phyloP scores from a whole-genome alignment of 352 stramenopile species.

The Peronospora tabacina region DNA sequence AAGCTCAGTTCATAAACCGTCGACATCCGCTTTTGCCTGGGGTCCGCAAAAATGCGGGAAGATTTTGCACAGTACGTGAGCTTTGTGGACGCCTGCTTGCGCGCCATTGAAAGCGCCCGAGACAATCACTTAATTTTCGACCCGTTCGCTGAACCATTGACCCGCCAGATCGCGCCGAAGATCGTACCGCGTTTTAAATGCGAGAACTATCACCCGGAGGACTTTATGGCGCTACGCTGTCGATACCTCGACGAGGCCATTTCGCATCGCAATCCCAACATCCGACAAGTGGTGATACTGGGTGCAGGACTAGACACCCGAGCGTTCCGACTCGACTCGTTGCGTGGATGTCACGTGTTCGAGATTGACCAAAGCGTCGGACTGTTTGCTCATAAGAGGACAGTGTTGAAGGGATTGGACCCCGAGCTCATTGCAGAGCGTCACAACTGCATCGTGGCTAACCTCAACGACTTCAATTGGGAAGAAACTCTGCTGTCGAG shows the following conservation, averaged over 20 bases:
- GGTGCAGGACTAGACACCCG: conserved; percentile 43
- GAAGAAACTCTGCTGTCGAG: conserved; percentile 30
- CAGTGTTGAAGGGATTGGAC: conserved; percentile 25
- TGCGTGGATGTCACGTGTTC: conserved; percentile 36
- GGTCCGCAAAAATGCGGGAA: conserved; percentile 20
- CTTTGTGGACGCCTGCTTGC: conserved; percentile 35
- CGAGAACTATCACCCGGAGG: conserved; percentile 13
- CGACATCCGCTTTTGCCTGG: neutral
- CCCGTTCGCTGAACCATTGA: conserved; percentile 39
- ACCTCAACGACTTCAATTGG: conserved; percentile 50
- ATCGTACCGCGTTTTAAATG: conserved; percentile 22
- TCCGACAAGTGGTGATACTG: conserved; percentile 50
- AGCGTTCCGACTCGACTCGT: conserved; percentile 37
- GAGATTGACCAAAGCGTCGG: conserved; percentile 41
- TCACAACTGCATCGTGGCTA: conserved; percentile 37
- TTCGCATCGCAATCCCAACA: conserved; percentile 22
- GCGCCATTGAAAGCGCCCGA: conserved; percentile 29
- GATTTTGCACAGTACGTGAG: conserved; percentile 40
- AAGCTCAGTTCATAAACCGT: conserved; percentile 16
- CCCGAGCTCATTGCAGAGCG: conserved; percentile 28
- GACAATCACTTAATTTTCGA: conserved; percentile 38
- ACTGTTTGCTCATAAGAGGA: conserved; percentile 40
- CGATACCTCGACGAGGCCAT: conserved; percentile 52
- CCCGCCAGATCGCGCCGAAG: conserved; percentile 21
- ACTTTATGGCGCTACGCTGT: conserved; percentile 35